These are phyloP conservation scores for Chytriomyces sp. DNA, from an alignment of 192 early-diverging fungal genomes.

Conservation along the genomic window DNA sequence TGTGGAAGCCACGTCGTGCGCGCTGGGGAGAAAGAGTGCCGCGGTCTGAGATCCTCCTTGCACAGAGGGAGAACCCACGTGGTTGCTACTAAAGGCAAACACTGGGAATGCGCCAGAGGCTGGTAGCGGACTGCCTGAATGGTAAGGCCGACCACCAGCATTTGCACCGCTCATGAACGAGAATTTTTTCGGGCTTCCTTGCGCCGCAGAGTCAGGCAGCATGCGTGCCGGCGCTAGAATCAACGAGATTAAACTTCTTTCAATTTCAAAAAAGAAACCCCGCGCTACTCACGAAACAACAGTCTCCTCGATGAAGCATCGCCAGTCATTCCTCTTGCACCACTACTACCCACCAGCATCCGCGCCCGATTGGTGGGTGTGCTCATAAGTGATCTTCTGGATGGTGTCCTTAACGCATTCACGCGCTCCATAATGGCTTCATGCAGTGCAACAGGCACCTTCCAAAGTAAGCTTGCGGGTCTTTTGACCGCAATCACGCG, in stretches of 20 bases:
- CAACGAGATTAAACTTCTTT: not conserved
- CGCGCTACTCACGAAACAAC: not conserved
- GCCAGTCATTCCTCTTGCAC: not conserved
- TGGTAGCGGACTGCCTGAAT: too few relatives aligned
- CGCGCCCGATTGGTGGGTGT: not conserved
- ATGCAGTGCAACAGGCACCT: slow-evolving; percentile 1
- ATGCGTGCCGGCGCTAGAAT: too few relatives aligned
- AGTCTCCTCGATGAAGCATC: not conserved
- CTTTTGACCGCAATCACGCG: not conserved
- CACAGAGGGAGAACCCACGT: too few relatives aligned
- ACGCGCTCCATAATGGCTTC: slow-evolving; percentile 23
- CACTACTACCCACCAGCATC: not conserved
- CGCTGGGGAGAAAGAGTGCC: slow-evolving; percentile 39
- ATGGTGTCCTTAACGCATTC: slow-evolving; percentile 8
- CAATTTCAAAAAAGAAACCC: not conserved
- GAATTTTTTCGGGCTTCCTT: too few relatives aligned
- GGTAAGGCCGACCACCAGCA: too few relatives aligned
- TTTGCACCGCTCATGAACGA: too few relatives aligned
- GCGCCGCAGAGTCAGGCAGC: too few relatives aligned
- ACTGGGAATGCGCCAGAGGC: too few relatives aligned
- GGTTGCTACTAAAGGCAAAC: too few relatives aligned
- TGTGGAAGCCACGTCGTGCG: slow-evolving; percentile 38
- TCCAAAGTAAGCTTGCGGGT: not conserved
- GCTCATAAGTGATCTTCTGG: slow-evolving; percentile 14
- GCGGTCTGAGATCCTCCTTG: too few relatives aligned